phyloP scores from a whole-genome alignment of 2,329 filamentous ascomycete species.

The Colletotrichum camelliae region DNA sequence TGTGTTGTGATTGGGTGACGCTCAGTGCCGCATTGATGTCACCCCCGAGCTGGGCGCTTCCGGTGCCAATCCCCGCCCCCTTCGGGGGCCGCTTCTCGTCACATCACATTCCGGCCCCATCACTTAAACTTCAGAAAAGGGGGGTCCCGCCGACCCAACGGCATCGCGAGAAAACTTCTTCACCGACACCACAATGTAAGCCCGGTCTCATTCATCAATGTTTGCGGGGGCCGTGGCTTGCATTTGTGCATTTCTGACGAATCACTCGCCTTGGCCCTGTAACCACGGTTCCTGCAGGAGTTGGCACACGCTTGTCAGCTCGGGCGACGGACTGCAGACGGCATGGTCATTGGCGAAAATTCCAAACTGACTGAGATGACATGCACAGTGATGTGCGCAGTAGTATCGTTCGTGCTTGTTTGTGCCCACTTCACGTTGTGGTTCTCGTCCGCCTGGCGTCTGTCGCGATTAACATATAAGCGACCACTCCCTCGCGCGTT shows the following conservation, averaged over 20 bases:
- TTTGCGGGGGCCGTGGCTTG: background rate
- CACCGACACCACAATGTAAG: background rate
- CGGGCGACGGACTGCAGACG: background rate
- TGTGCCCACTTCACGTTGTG: background rate
- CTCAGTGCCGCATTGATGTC: background rate
- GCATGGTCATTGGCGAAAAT: background rate
- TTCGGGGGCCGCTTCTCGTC: background rate
- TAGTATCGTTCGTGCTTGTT: background rate
- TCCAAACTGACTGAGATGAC: background rate
- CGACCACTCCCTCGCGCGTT: background rate
- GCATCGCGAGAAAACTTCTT: background rate
- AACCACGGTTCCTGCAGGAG: background rate
- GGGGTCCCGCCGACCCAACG: background rate
- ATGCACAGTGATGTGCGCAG: background rate
- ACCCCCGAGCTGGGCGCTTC: constrained; percentile 16
- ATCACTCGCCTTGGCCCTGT: background rate
- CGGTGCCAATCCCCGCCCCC: constrained; percentile 16
- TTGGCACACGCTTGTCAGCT: background rate
- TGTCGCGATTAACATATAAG: background rate
- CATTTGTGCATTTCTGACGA: background rate
- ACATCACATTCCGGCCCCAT: constrained; percentile 17
- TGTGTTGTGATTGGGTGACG: background rate
- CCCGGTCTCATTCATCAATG: background rate
- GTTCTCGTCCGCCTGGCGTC: background rate
- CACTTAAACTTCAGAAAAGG: background rate